phyloP scores from a whole-genome alignment of 176 grass and related monocot genomes.

The Zoysia pacifica region DNA sequence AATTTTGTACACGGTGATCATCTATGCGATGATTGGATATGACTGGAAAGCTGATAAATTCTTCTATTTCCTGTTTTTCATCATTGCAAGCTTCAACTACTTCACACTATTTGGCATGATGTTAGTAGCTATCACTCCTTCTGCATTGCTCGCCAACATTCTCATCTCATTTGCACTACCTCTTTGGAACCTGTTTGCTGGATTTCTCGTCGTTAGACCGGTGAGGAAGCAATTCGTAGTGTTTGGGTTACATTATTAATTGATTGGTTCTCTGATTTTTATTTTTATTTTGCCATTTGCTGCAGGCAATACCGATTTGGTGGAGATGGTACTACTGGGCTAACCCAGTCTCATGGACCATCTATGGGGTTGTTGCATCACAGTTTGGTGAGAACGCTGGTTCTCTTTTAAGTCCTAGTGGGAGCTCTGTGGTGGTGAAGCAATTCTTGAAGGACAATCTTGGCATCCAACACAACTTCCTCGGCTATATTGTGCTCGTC shows the following conservation, averaged over 20 bases:
- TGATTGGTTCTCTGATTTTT: neutral
- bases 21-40: constrained; percentile 87
- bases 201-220: constrained; percentile 65
- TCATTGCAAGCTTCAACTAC: constrained; percentile 69
- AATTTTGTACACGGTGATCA: constrained; percentile 57
- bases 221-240: constrained; percentile 36
- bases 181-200: constrained; percentile 84
- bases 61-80: constrained; percentile 83
- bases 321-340: constrained; percentile 99
- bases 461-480: constrained; percentile 58
- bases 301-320: constrained; percentile 74
- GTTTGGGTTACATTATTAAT: too few relatives aligned
- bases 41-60: constrained; percentile 65
- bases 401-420: constrained; percentile 45
- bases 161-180: constrained; percentile 56
- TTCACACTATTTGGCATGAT: constrained; percentile 87
- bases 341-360: constrained; percentile 77
- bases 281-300: neutral
- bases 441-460: constrained; percentile 51
- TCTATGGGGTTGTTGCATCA: constrained; percentile 67
- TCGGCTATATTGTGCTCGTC: constrained; percentile 57
- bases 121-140: constrained; percentile 65
- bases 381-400: constrained; percentile 54
- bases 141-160: constrained; percentile 58
- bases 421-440: constrained; percentile 24